A percentile compares a stretch with the other conserved stretches of the same genome.
Conservation (phyloP, 2,329 filamentous ascomycete species). For the Colletotrichum theobromicola region DNA sequence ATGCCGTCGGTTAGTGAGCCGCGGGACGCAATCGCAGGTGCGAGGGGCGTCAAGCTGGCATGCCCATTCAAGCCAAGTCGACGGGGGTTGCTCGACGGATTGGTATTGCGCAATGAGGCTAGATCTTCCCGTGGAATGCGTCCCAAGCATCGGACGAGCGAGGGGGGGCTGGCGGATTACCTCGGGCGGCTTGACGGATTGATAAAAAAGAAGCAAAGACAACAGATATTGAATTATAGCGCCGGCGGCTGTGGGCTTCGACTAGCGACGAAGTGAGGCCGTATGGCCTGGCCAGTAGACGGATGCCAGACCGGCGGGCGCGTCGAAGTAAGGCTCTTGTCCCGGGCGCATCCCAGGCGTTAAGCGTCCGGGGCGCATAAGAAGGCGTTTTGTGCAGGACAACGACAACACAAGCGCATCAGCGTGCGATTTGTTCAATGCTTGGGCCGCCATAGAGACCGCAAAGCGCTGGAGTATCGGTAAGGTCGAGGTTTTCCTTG, state of each 20-base stretch:
- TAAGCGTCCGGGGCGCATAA: background rate
- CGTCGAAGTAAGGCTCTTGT: background rate
- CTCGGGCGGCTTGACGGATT: background rate
- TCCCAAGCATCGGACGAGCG: background rate
- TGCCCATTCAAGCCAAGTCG: background rate
- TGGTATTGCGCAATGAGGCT: background rate
- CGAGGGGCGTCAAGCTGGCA: background rate
- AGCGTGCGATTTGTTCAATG: background rate
- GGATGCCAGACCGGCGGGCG: background rate
- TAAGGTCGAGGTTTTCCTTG: background rate
- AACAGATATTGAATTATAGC: background rate
- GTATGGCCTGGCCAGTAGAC: background rate
- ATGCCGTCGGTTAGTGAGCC: background rate
- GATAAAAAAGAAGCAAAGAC: background rate
- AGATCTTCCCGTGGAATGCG: background rate
- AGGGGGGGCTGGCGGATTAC: background rate
- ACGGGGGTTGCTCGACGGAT: background rate
- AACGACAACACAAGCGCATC: background rate
- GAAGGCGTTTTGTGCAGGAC: background rate
- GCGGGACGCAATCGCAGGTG: background rate
- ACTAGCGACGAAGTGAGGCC: background rate
- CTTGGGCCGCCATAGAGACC: background rate
- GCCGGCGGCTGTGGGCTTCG: background rate
- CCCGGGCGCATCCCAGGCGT: background rate
- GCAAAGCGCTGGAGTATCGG: background rate